Percentiles rank a stretch among this genome's conserved stretches.
These are phyloP conservation scores for Axilococcus clingmanii DNA, from an alignment of 139 green algal species.

Conservation along the genomic window DNA sequence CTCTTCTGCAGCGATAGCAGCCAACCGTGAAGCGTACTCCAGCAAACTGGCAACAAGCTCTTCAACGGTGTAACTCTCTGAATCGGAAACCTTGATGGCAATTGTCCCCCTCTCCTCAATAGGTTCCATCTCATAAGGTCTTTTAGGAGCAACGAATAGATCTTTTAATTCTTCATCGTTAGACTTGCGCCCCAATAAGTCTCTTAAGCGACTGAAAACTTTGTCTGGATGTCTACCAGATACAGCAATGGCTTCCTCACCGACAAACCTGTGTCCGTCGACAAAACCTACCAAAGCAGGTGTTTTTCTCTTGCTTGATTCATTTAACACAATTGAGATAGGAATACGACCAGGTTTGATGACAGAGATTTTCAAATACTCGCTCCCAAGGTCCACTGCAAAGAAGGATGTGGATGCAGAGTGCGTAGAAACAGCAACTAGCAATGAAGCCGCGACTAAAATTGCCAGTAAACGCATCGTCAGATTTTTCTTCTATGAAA, in stretches of 20 bases:
- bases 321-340: constrained; percentile 87
- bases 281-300: constrained; percentile 77
- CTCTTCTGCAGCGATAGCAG: constrained; percentile 51
- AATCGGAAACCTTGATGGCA: constrained; percentile 31
- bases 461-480: too few species aligned
- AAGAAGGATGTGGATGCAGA: too few species aligned
- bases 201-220: constrained; percentile 54
- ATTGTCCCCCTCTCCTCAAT: constrained; percentile 35
- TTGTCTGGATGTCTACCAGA: constrained; percentile 60
- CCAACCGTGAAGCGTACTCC: constrained; percentile 75
- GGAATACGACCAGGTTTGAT: constrained; percentile 75
- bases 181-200: constrained; percentile 71
- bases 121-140: constrained; percentile 62
- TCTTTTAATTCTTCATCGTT: constrained; percentile 39
- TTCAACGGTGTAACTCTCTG: constrained; percentile 47
- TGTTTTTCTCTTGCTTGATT: constrained; percentile 90
- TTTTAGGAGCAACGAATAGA: constrained; percentile 24
- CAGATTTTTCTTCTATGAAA: too few species aligned
- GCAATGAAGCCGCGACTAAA: too few species aligned
- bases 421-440: too few species aligned
- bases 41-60: constrained; percentile 85
- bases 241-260: constrained; percentile 78
- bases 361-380: constrained; percentile 88
- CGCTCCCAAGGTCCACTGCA: constrained; percentile 84
- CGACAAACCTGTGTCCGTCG: constrained; percentile 79